Evolutionary conservation across 305 asterid species (phyloP).

Genomic region (Solanum chacoense): DNA sequence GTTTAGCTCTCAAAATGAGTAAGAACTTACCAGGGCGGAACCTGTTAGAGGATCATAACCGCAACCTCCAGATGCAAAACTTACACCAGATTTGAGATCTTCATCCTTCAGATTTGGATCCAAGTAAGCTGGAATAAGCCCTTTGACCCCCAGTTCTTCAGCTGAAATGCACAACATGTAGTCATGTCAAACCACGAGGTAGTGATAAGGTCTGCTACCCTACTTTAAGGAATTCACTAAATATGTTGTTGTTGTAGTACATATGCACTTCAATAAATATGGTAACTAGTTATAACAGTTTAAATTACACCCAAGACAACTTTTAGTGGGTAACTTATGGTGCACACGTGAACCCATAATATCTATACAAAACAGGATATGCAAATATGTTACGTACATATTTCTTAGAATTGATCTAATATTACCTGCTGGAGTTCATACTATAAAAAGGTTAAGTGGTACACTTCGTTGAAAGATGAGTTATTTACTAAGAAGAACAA

Average conservation of each 20-base stretch:
- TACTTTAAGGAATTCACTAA: not conserved
- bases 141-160: slow-evolving; percentile 38
- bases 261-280: not conserved
- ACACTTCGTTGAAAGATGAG: not conserved
- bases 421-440: not conserved
- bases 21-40: slow-evolving; percentile 20
- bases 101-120: slow-evolving; percentile 29
- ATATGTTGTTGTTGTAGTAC: no score
- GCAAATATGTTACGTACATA: not conserved
- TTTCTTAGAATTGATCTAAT: not conserved
- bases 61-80: slow-evolving; percentile 75
- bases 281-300: not conserved
- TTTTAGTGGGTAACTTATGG: not conserved
- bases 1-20: not conserved
- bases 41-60: slow-evolving; percentile 67
- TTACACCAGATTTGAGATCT: slow-evolving; percentile 51
- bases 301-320: not conserved
- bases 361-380: not conserved
- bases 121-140: slow-evolving; percentile 42
- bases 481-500: not conserved
- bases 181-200: not conserved
- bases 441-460: not conserved
- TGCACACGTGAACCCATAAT: no score
- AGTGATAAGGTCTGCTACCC: not conserved
- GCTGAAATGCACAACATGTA: slow-evolving; percentile 24